Evolutionary conservation across 1,284 basidiomycete species (phyloP).

Genomic region (Ustilago crameri): DNA sequence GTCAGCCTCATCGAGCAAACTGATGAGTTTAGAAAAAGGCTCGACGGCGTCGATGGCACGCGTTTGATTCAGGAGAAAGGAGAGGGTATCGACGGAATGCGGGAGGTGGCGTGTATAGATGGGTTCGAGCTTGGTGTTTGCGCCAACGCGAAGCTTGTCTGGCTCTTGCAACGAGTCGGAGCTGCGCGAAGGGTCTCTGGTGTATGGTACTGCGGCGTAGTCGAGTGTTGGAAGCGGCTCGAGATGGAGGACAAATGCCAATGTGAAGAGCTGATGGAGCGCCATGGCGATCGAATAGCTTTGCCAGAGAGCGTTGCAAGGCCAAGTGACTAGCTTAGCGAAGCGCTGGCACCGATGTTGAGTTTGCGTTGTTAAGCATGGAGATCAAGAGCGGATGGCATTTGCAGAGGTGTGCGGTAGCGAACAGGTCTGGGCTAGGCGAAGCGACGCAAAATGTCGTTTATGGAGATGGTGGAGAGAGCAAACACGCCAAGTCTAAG

Average conservation of each 20-base stretch:
- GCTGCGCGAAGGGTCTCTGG: slow-evolving; percentile 15
- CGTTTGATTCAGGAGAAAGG: slow-evolving; percentile 50
- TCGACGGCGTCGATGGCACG: slow-evolving; percentile 42
- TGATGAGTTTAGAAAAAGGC: slow-evolving; percentile 51
- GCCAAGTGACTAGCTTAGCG: neutral
- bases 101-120: slow-evolving; percentile 36
- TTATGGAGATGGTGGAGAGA: neutral
- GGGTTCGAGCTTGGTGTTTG: slow-evolving; percentile 49
- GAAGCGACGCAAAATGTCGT: no score
- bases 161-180: slow-evolving; percentile 32
- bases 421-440: no score
- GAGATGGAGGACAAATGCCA: slow-evolving; percentile 61
- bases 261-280: slow-evolving; percentile 57
- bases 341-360: neutral
- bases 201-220: slow-evolving; percentile 44
- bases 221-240: slow-evolving; percentile 57
- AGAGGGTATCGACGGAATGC: slow-evolving; percentile 48
- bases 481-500: no score
- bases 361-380: neutral
- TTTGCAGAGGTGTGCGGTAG: no score
- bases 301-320: neutral
- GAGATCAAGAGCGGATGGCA: neutral
- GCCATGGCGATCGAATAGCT: slow-evolving; percentile 17
- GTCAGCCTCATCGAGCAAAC: slow-evolving; percentile 58
- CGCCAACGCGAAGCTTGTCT: slow-evolving; percentile 38